Base-by-base conservation (phyloP, 176 grass and related monocot genomes). In the Bolboschoenus planiculmis region DNA sequence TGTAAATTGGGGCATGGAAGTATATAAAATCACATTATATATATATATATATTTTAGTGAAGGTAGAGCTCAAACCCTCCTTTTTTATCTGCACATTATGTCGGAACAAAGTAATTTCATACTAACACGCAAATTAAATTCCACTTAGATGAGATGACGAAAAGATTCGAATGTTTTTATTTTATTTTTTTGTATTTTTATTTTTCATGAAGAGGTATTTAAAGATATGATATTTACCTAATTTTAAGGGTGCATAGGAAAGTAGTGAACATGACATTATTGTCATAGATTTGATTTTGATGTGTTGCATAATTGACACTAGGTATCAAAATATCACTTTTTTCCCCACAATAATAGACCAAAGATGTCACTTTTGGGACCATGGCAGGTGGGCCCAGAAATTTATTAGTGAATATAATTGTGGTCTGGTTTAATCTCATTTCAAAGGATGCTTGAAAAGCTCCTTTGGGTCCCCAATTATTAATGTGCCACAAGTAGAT, bases 341-440 rank as follows among this genome's bases (percentile, higher is more conserved):
- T 65, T 33, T 8, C 58, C 21, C 44, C 72, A 53, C 46, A 44
- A 82, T 82, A 64, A 82, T 65, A 46, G 60, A 46, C 23, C 36
- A 63, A 3, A 82, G 11, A 27, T 65, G 58, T 65, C 79, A 48
- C 39, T 47, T 82, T 82, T 82, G 80, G 80, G 80, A 82, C 80
- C 80, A 82, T 82, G 10, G 9, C 21, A 60, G 56, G 56, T 59
- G 79, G 56, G 57, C 16, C 59, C 31, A 30, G 72, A 30, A 27
- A 21, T 65, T 82, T 82, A 65, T 58, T 10, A 65, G 39, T 65
- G 57, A 57, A 82, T 46, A 65, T 62, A 64, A 82, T 82, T 63
- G 59, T 65, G 79, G 58, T 82, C 37, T 64, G 79, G 9, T 81
- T 80, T 80, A n/a, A 58, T 61, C 33, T 61, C 34, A 80, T 18